These are phyloP conservation scores for Ustilago lituana DNA, from an alignment of 1,284 basidiomycete genomes.

Conservation along the genomic window DNA sequence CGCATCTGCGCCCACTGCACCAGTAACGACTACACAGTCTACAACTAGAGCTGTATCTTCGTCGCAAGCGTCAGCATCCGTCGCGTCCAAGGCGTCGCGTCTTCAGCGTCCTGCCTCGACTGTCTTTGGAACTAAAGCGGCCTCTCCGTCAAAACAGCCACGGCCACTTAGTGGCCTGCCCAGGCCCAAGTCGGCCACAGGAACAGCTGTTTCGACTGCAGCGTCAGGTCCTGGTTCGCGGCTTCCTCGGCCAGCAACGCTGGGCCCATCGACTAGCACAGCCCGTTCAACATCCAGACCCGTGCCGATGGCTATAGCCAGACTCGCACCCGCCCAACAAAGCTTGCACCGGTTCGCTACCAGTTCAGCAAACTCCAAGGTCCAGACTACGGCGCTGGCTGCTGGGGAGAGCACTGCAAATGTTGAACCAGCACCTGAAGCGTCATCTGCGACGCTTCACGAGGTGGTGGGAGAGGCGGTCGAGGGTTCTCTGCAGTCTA, in stretches of 20 bases:
- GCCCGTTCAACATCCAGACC: constrained; percentile 18
- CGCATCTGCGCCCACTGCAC: not conserved
- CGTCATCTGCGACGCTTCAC: not conserved
- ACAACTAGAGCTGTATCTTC: constrained; percentile 4
- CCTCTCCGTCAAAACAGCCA: constrained; percentile 29
- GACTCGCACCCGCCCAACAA: constrained; percentile 29
- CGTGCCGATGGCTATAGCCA: constrained; percentile 35
- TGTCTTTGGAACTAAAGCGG: constrained; percentile 10
- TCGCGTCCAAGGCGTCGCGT: constrained; percentile 33
- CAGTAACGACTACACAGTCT: not conserved
- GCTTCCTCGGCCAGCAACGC: constrained; percentile 32
- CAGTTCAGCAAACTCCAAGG: not conserved
- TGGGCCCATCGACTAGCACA: constrained; percentile 1
- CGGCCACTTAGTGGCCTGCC: constrained; percentile 30
- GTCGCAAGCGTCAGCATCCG: constrained; percentile 15
- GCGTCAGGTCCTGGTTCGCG: constrained; percentile 25
- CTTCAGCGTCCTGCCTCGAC: constrained; percentile 25
- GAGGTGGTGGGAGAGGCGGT: not conserved
- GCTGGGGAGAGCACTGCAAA: not conserved
- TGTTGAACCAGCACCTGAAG: not conserved
- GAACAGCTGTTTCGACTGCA: not conserved
- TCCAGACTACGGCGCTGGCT: not conserved
- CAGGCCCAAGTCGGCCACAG: constrained; percentile 13
- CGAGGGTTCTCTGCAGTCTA: not conserved
- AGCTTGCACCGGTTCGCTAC: not conserved